Conservation (phyloP, 768 basidiomycete species). For the Vishniacozyma victoriae region DNA sequence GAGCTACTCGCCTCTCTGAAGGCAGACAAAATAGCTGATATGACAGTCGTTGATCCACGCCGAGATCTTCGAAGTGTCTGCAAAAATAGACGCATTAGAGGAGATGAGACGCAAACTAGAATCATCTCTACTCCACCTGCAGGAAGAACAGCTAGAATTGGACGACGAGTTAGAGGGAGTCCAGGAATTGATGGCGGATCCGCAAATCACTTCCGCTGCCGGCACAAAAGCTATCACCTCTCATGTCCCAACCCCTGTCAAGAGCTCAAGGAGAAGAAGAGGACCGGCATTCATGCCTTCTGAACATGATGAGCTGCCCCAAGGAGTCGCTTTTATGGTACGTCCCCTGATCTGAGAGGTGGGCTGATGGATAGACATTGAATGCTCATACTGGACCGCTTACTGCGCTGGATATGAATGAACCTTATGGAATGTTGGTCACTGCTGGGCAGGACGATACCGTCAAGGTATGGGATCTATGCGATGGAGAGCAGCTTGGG, state of each 20-base stretch:
- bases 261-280: slow-evolving; percentile 66
- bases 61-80: slow-evolving; percentile 82
- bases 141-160: slow-evolving; percentile 94
- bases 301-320: slow-evolving; percentile 91
- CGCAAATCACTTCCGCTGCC: slow-evolving; percentile 31
- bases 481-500: slow-evolving; percentile 80
- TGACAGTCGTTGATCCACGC: slow-evolving; percentile 70
- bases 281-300: slow-evolving; percentile 95
- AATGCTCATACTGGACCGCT: slow-evolving; percentile 74
- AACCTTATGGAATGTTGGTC: slow-evolving; percentile 91
- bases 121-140: slow-evolving; percentile 71
- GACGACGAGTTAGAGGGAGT: slow-evolving; percentile 93
- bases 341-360: slow-evolving; percentile 10
- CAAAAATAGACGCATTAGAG: slow-evolving; percentile 81
- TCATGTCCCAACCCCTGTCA: slow-evolving; percentile 50
- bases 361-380: slow-evolving; percentile 58
- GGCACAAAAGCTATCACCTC: slow-evolving; percentile 47
- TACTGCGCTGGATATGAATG: slow-evolving; percentile 85
- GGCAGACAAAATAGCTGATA: slow-evolving; percentile 10
- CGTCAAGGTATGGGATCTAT: slow-evolving; percentile 90
- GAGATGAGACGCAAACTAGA: slow-evolving; percentile 72
- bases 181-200: slow-evolving; percentile 62
- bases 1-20: slow-evolving; percentile 39
- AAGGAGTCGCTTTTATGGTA: slow-evolving; percentile 96
- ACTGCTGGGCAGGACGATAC: slow-evolving; percentile 80